These are phyloP conservation scores for Pyricularia sp. DNA, from an alignment of 2,329 filamentous ascomycete genomes.

Conservation along the genomic window DNA sequence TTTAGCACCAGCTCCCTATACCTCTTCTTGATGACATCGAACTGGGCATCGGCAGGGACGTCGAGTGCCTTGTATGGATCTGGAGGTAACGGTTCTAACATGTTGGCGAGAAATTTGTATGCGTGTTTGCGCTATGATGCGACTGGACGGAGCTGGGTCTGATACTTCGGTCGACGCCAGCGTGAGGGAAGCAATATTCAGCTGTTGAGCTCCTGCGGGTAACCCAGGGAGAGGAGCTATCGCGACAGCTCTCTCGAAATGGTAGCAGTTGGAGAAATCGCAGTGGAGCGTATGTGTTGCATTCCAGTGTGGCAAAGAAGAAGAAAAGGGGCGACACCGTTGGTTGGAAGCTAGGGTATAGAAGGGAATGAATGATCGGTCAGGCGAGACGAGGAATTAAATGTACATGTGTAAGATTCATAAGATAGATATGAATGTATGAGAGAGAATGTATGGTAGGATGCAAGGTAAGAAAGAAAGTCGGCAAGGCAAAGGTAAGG, in stretches of 20 bases:
- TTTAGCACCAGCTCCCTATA: conserved; percentile 79
- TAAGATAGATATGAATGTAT: not conserved
- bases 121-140: not conserved
- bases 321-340: not conserved
- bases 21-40: conserved; percentile 60
- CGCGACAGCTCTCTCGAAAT: not conserved
- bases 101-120: conserved; percentile 9
- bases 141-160: not conserved
- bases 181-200: conserved; percentile 1
- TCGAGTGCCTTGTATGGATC: conserved; percentile 75
- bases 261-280: not conserved
- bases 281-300: not conserved
- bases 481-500: not conserved
- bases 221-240: not conserved
- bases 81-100: conserved; percentile 39
- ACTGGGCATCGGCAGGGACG: conserved; percentile 56
- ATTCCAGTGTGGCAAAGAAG: not conserved
- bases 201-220: not conserved
- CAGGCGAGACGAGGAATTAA: not conserved
- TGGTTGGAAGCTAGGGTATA: not conserved
- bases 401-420: not conserved
- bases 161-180: conserved; percentile 3
- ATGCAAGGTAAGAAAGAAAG: not conserved
- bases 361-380: not conserved
- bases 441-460: not conserved